phyloP scores from a whole-genome alignment of 129 eudicot genomes.

The Oenanthe sinensis region DNA sequence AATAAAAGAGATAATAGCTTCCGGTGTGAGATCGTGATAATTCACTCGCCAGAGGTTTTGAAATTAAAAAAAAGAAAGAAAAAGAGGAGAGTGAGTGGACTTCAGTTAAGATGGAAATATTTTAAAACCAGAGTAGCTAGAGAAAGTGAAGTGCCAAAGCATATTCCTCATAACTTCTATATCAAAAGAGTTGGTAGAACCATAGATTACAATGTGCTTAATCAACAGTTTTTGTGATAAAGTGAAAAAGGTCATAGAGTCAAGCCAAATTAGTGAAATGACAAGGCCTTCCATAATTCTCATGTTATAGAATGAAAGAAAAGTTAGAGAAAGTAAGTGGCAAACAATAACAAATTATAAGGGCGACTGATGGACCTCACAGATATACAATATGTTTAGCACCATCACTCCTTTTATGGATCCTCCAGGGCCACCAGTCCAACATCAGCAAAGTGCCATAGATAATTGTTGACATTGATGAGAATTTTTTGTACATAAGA shows the following conservation, averaged over 20 bases:
- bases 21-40: not conserved
- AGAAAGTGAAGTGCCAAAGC: not conserved
- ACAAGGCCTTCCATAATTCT: slow-evolving; percentile 22
- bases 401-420: slow-evolving; percentile 12
- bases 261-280: slow-evolving; percentile 7
- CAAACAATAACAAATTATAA: slow-evolving; percentile 22
- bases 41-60: not conserved
- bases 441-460: slow-evolving; percentile 3
- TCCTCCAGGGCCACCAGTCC: slow-evolving; percentile 19
- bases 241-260: not conserved
- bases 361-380: slow-evolving; percentile 15
- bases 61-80: too few species aligned
- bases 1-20: not conserved
- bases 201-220: not conserved
- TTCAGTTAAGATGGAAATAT: not conserved
- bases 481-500: not conserved
- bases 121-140: not conserved
- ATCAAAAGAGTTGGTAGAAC: not conserved
- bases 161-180: not conserved
- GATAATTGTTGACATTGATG: not conserved
- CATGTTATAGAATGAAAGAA: not conserved
- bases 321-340: slow-evolving; percentile 20
- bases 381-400: slow-evolving; percentile 5
- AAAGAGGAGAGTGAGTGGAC: not conserved
- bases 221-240: not conserved